Percentiles rank a stretch among this genome's conserved stretches.
These are phyloP conservation scores for Arthroderma sp. DNA, from an alignment of 2,329 filamentous ascomycete genomes.

Conservation along the genomic window DNA sequence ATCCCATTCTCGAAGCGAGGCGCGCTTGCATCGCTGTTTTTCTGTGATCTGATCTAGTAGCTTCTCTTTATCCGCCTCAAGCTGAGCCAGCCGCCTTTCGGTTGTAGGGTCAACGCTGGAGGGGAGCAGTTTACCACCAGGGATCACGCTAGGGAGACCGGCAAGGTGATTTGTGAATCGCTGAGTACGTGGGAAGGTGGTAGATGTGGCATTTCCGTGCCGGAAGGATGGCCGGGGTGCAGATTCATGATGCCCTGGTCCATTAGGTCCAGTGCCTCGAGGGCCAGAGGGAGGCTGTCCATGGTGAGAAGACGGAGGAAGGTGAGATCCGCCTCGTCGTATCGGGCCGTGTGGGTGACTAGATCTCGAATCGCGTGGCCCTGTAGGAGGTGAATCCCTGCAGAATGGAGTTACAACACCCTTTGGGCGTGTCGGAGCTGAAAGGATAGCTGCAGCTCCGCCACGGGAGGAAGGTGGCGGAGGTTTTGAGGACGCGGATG, in stretches of 20 bases:
- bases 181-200: constrained; percentile 26
- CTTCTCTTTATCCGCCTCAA: constrained; percentile 33
- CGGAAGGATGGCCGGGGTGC: constrained; percentile 23
- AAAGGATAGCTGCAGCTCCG: constrained; percentile 27
- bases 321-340: too few species aligned
- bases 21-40: constrained; percentile 31
- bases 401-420: constrained; percentile 21
- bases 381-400: constrained; percentile 6
- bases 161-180: constrained; percentile 28
- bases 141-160: constrained; percentile 26
- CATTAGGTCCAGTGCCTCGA: constrained; percentile 5
- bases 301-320: constrained; percentile 9
- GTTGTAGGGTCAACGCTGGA: constrained; percentile 25
- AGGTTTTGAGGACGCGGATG: constrained; percentile 24
- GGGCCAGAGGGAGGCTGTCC: constrained; percentile 22
- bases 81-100: constrained; percentile 32
- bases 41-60: constrained; percentile 32
- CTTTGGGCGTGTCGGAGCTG: constrained; percentile 36
- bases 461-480: constrained; percentile 26
- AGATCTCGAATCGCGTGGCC: constrained; percentile 20
- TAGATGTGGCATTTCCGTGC: constrained; percentile 23
- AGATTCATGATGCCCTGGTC: constrained; percentile 12
- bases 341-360: constrained; percentile 17
- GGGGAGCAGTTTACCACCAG: constrained; percentile 30
- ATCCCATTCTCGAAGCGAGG: constrained; percentile 35